These are phyloP conservation scores for Diutina catenulata DNA, from an alignment of 1,139 yeast genomes.

Conservation along the genomic window DNA sequence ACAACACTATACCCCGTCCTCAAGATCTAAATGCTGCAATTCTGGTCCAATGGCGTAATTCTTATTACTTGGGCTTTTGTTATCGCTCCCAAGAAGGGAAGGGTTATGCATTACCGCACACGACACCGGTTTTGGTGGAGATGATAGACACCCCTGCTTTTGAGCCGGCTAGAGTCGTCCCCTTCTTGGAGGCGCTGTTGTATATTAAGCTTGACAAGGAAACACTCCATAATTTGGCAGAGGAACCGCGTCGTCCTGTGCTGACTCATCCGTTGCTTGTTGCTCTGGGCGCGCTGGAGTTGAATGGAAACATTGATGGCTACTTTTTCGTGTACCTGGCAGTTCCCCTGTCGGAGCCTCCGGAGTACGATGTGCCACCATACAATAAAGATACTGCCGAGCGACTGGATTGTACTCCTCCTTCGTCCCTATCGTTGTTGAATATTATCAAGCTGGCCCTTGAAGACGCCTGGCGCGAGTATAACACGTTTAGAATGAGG, in stretches of 20 bases:
- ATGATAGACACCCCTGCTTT: constrained; percentile 65
- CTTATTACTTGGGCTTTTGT: constrained; percentile 6
- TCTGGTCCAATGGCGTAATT: constrained; percentile 3
- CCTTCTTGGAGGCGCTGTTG: constrained; percentile 60
- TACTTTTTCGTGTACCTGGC: constrained; percentile 60
- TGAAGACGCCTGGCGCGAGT: constrained; percentile 67
- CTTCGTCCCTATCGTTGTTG: constrained; percentile 17
- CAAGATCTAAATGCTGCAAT: neutral
- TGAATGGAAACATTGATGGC: constrained; percentile 65
- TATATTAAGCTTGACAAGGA: constrained; percentile 50
- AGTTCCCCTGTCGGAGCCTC: constrained; percentile 47
- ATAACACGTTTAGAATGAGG: constrained; percentile 34
- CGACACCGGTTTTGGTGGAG: constrained; percentile 50
- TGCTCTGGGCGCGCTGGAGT: constrained; percentile 68
- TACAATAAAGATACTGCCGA: neutral
- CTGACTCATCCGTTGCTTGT: constrained; percentile 57
- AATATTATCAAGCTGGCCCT: constrained; percentile 41
- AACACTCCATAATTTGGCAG: constrained; percentile 47
- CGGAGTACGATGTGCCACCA: constrained; percentile 26
- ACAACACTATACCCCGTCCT: neutral
- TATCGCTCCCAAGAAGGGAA: constrained; percentile 9
- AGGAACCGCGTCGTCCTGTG: constrained; percentile 53
- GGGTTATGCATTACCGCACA: constrained; percentile 12
- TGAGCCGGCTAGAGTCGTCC: constrained; percentile 52
- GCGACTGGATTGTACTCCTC: no score